A percentile compares a stretch with the other conserved stretches of the same genome.
Evolutionary conservation across 2,329 filamentous ascomycete species (phyloP).

Genomic region (Penicillium sp.): DNA sequence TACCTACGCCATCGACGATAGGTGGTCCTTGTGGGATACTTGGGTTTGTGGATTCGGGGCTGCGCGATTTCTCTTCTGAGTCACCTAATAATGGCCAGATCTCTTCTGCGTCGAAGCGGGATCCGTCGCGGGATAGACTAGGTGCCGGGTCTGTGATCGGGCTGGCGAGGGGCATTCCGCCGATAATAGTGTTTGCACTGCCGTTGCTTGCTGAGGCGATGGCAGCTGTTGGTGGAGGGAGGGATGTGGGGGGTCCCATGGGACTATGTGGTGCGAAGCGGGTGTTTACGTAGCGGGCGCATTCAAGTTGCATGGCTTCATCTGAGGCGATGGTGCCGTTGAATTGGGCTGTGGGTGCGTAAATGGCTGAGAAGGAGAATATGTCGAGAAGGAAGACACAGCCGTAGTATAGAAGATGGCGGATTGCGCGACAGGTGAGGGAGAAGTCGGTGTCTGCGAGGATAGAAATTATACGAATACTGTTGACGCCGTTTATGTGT

Average conservation of each 20-base stretch:
- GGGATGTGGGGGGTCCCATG: constrained; percentile 27
- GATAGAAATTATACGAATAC: constrained; percentile 81
- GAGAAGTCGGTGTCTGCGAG: constrained; percentile 83
- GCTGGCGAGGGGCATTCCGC: constrained; percentile 12
- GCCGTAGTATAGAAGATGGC: constrained; percentile 90
- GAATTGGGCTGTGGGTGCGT: constrained; percentile 78
- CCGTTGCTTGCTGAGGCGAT: constrained; percentile 16
- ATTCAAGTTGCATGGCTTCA: constrained; percentile 79
- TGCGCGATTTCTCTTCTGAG: constrained; percentile 20
- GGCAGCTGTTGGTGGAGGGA: constrained; percentile 12
- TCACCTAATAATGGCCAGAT: constrained; percentile 47
- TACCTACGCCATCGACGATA: constrained; percentile 46
- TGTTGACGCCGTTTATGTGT: constrained; percentile 87
- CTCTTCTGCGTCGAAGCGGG: constrained; percentile 33
- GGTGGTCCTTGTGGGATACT: constrained; percentile 6
- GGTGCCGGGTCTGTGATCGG: constrained; percentile 22
- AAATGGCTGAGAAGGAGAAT: constrained; percentile 91
- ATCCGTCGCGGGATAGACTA: constrained; percentile 19
- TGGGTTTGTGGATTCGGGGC: constrained; percentile 11
- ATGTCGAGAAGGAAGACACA: constrained; percentile 88
- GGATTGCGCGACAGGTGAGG: constrained; percentile 80
- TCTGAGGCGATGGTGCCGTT: constrained; percentile 73
- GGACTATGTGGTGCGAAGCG: constrained; percentile 40
- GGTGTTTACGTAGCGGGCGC: constrained; percentile 75
- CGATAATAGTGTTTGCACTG: constrained; percentile 18